Percentiles rank a stretch among this genome's conserved stretches.
Evolutionary conservation across 352 stramenopile genomes (phyloP).

Genomic region (Phytophthora multivora): DNA sequence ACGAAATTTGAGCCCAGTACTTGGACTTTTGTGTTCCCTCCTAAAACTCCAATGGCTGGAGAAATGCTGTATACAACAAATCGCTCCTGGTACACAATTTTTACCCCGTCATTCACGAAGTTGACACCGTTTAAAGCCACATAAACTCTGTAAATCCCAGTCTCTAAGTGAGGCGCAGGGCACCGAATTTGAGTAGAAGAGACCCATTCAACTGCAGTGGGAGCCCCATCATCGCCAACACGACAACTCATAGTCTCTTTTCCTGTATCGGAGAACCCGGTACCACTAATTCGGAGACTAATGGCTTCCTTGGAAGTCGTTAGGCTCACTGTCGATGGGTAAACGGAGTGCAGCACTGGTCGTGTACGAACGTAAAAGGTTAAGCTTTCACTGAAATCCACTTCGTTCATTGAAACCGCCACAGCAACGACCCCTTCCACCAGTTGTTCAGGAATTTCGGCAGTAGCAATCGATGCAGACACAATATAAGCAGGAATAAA

Average conservation of each 20-base stretch:
- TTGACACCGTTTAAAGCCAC: conserved; percentile 51
- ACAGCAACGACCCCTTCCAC: conserved; percentile 23
- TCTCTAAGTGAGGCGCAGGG: conserved; percentile 28
- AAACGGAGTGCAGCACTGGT: conserved; percentile 28
- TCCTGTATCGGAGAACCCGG: conserved; percentile 31
- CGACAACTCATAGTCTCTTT: conserved; percentile 34
- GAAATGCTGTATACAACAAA: conserved; percentile 40
- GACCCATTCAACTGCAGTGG: conserved; percentile 26
- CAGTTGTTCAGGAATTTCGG: conserved; percentile 24
- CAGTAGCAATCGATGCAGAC: conserved; percentile 19
- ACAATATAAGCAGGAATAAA: conserved; percentile 21
- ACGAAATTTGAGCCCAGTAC: conserved; percentile 36
- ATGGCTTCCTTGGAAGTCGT: background rate
- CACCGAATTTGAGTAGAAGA: conserved; percentile 43
- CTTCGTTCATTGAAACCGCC: conserved; percentile 32
- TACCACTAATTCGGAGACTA: conserved; percentile 30
- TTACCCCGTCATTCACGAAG: conserved; percentile 46
- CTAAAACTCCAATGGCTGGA: conserved; percentile 46
- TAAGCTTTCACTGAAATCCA: conserved; percentile 41
- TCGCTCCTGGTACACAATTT: conserved; percentile 47
- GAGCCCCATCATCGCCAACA: conserved; percentile 25
- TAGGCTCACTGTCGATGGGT: conserved; percentile 28
- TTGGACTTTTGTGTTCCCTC: conserved; percentile 45
- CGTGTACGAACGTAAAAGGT: conserved; percentile 36
- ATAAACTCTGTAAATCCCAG: conserved; percentile 47